Conservation (phyloP, 1,284 basidiomycete species). For the Pterula multifida region DNA sequence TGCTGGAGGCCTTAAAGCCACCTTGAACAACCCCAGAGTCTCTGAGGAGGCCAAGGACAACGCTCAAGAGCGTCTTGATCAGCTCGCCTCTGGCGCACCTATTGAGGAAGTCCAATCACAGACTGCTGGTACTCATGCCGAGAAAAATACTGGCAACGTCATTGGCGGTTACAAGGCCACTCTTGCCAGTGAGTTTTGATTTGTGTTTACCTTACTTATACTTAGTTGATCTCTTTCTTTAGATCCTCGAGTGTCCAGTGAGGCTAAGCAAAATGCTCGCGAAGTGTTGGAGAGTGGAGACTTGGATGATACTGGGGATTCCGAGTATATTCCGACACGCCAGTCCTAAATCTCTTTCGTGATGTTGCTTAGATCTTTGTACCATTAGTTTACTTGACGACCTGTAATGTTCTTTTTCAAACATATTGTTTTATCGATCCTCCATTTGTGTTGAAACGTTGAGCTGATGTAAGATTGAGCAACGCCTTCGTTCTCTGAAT, state of each 20-base stretch:
- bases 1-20: constrained; percentile 42
- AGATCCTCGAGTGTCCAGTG: constrained; percentile 28
- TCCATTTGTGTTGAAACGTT: no score
- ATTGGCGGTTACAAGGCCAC: constrained; percentile 43
- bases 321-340: background rate
- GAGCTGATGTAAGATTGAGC: no score
- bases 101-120: background rate
- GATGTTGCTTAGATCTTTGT: no score
- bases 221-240: constrained; percentile 21
- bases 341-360: no score
- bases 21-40: constrained; percentile 40
- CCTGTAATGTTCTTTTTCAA: no score
- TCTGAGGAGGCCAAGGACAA: constrained; percentile 36
- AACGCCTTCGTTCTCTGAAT: background rate
- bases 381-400: no score
- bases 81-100: constrained; percentile 19
- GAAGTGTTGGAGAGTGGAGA: constrained; percentile 21
- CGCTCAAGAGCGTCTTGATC: constrained; percentile 29
- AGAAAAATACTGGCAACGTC: constrained; percentile 13
- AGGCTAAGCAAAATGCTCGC: constrained; percentile 38
- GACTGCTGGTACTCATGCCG: constrained; percentile 8
- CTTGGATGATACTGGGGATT: background rate
- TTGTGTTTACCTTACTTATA: constrained; percentile 14
- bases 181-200: constrained; percentile 5
- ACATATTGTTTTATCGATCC: no score